Evolutionary conservation across 2,329 filamentous ascomycete species (phyloP).

Genomic region (Tolypocladium nubicola): DNA sequence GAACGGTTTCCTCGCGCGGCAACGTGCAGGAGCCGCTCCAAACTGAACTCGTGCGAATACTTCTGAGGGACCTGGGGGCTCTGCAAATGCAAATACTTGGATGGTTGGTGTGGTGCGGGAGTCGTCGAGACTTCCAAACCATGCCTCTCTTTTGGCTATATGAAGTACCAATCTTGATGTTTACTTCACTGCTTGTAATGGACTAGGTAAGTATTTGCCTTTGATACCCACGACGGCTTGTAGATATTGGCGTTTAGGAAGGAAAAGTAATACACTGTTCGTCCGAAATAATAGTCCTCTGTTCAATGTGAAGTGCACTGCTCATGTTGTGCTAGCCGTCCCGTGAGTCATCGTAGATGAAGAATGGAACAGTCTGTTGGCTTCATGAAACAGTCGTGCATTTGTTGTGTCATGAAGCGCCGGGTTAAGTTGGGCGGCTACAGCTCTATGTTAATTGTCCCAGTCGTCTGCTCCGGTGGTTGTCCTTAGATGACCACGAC

Average conservation of each 20-base stretch:
- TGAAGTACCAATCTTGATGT: neutral
- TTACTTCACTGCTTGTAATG: neutral
- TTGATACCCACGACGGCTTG: neutral
- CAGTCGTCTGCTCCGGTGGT: too few species aligned
- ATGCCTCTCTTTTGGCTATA: neutral
- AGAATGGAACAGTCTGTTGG: too few species aligned
- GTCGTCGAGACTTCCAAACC: neutral
- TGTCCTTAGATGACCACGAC: too few species aligned
- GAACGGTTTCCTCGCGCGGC: conserved; percentile 9
- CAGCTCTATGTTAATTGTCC: too few species aligned
- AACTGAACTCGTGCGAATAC: conserved; percentile 22
- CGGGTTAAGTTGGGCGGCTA: too few species aligned
- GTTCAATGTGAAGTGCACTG: neutral
- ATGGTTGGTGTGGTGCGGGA: neutral
- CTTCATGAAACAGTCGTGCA: too few species aligned
- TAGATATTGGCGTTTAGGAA: neutral
- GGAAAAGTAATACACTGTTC: neutral
- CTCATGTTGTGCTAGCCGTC: too few species aligned
- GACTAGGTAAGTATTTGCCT: conserved; percentile 1
- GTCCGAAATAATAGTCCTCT: neutral
- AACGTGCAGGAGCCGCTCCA: neutral
- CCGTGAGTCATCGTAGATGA: too few species aligned
- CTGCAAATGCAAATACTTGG: conserved; percentile 12
- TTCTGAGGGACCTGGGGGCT: conserved; percentile 28
- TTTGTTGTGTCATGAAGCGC: too few species aligned